Base-by-base conservation (phyloP, 305 asterid species). In the Ilex paraguariensis region DNA sequence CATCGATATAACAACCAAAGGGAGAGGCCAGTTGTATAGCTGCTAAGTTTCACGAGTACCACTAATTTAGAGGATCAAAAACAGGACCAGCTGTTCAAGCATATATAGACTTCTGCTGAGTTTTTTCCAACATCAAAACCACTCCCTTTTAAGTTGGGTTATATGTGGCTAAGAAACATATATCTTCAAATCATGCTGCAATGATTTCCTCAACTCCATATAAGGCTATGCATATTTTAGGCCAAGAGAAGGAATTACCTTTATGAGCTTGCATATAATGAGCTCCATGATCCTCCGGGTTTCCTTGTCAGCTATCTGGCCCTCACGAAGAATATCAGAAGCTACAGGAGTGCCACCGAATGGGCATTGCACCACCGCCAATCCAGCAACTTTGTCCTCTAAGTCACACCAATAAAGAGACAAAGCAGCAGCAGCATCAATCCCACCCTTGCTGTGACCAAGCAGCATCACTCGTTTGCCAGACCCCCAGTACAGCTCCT, bases 401-500 rank as follows among this genome's bases (percentile, higher is more conserved):
- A 92, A 72, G 55, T 85, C 97, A 56, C 67, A 59, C 31, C 80
- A 77, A 81, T 92, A 92, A 59, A 85, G 83, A 28, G 96, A 86
- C 77, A 93, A 72, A 61, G 98, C 97, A 57, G 98, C 98, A 11
- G 97, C 94, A 59, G 95, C 97, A 77, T 93, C 98, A 39, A 93
- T 90, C 59, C 98, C 98, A n/a, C 97, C 97, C 66, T 93, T 93
- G 77, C 98, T 90, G 78, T 90, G 98, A 65, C 96, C 98, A 32
- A 93, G 89, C 82, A 93, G 70, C 96, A 93, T 80, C 63, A 93
- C 86, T 59, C 82, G 87, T 64, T 93, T 93, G 32, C 94, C 95
- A 2, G 95, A 85, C n/a, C 98, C 98, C 98, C 98, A 90, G 64
- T 87, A 85, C 46, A 93, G 78, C 77, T 90, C 99, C 76, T 90